Evolutionary conservation across 768 basidiomycete genomes (phyloP).

Genomic region (Podaxis pistillaris): DNA sequence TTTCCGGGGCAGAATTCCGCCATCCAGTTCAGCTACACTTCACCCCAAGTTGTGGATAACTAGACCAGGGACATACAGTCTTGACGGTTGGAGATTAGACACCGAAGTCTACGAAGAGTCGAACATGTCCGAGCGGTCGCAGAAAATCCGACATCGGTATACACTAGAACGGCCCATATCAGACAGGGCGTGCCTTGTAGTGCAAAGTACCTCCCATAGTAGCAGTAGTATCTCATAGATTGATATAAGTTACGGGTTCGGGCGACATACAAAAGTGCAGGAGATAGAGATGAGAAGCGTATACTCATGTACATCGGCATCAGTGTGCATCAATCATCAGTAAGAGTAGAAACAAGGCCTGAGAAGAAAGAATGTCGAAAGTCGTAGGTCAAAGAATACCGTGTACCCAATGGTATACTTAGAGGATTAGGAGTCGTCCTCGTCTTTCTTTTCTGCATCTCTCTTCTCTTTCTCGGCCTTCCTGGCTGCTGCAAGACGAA

Average conservation of each 20-base stretch:
- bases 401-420: not conserved
- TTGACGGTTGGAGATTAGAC: conserved; percentile 70
- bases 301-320: too few relatives aligned
- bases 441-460: conserved; percentile 28
- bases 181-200: conserved; percentile 29
- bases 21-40: conserved; percentile 43
- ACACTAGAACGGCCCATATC: conserved; percentile 29
- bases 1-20: conserved; percentile 56
- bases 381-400: too few relatives aligned
- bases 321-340: too few relatives aligned
- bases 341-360: too few relatives aligned
- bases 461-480: conserved; percentile 45
- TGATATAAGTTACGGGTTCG: conserved; percentile 1
- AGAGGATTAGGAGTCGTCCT: conserved; percentile 10
- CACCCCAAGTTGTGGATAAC: conserved; percentile 56
- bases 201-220: conserved; percentile 26
- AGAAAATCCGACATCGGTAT: conserved; percentile 31
- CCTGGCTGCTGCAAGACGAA: conserved; percentile 51
- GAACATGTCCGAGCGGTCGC: not conserved
- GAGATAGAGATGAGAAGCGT: not conserved
- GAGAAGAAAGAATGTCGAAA: too few relatives aligned
- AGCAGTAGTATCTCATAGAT: conserved; percentile 12
- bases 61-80: conserved; percentile 61
- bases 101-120: conserved; percentile 31
- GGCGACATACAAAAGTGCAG: not conserved